These are phyloP conservation scores for Taiozyma sp. DNA, from an alignment of 1,139 yeast species.

Conservation along the genomic window DNA sequence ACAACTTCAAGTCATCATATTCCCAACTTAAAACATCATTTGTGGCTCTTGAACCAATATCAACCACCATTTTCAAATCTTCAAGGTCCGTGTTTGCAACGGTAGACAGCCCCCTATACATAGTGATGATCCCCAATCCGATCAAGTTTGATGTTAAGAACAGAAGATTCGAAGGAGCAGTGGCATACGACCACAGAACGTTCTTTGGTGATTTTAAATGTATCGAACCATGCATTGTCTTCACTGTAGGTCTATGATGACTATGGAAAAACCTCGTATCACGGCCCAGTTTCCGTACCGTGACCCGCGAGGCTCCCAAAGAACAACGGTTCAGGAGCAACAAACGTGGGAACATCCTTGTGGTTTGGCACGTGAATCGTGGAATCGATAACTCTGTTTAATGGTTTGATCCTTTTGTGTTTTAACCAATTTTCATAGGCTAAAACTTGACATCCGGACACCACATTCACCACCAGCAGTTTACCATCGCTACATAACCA, in stretches of 20 bases:
- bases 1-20: background rate
- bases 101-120: constrained; percentile 14
- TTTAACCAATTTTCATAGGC: too few species aligned
- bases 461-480: background rate
- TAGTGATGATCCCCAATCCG: constrained; percentile 13
- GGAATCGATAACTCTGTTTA: too few species aligned
- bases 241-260: background rate
- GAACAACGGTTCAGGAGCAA: too few species aligned
- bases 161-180: constrained; percentile 19
- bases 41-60: too few species aligned
- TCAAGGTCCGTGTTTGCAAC: constrained; percentile 1
- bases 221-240: background rate
- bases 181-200: constrained; percentile 17
- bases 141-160: constrained; percentile 16
- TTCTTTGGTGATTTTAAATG: background rate
- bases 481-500: background rate
- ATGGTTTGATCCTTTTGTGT: too few species aligned
- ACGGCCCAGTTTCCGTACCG: background rate
- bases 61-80: background rate
- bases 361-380: too few species aligned
- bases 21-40: background rate
- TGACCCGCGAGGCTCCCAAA: background rate
- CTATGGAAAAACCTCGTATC: background rate
- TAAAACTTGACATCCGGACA: background rate
- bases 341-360: too few species aligned